Percentiles rank a stretch among this genome's conserved stretches.
Evolutionary conservation across 257 asterid genomes (phyloP).

Genomic region (Penstemon eatonii): DNA sequence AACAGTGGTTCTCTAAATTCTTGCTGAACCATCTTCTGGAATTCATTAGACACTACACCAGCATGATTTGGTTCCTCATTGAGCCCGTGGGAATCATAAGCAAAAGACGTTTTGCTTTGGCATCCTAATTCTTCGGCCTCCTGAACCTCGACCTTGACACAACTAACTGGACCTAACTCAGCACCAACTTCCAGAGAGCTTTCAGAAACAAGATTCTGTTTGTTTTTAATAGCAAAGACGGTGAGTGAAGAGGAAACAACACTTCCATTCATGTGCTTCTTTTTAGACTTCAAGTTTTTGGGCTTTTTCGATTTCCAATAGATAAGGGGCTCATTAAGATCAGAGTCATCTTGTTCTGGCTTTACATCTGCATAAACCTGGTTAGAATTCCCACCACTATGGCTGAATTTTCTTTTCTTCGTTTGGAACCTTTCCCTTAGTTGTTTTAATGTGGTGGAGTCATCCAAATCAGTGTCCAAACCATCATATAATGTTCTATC

Average conservation of each 20-base stretch:
- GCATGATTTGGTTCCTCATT: constrained; percentile 29
- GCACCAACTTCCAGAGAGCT: constrained; percentile 27
- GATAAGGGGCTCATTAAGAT: constrained; percentile 59
- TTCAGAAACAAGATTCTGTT: constrained; percentile 37
- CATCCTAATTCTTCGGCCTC: constrained; percentile 37
- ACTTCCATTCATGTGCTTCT: constrained; percentile 30
- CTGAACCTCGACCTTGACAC: constrained; percentile 46
- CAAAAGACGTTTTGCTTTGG: constrained; percentile 23
- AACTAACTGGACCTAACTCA: constrained; percentile 27
- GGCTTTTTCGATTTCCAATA: constrained; percentile 44
- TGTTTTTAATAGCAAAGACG: constrained; percentile 32
- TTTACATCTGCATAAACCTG: constrained; percentile 29
- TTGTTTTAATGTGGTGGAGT: constrained; percentile 64
- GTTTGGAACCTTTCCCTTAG: constrained; percentile 42
- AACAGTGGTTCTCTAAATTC: constrained; percentile 27
- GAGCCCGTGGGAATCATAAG: constrained; percentile 22
- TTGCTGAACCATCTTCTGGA: constrained; percentile 22
- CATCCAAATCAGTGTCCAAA: constrained; percentile 41
- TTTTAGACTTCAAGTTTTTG: constrained; percentile 46
- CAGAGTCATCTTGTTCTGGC: constrained; percentile 49
- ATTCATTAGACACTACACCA: constrained; percentile 21
- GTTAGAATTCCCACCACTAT: constrained; percentile 19
- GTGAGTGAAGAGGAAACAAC: constrained; percentile 27
- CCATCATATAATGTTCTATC: constrained; percentile 41
- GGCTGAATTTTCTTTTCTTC: constrained; percentile 57